phyloP scores from a whole-genome alignment of 2,329 filamentous ascomycete species.

The Lasiodiplodia citricola region DNA sequence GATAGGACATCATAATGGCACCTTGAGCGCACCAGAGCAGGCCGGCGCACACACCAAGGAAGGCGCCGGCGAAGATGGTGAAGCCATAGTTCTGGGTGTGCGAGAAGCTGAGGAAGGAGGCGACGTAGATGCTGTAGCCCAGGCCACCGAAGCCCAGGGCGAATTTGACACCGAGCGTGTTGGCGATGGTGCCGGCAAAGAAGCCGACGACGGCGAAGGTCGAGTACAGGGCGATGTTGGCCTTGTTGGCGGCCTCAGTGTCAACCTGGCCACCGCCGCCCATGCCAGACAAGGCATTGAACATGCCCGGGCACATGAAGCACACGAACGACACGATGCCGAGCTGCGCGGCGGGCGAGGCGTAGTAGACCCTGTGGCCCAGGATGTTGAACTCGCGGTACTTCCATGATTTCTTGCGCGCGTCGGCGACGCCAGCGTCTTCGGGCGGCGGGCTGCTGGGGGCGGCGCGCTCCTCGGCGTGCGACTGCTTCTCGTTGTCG shows the following conservation, averaged over 20 bases:
- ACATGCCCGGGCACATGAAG: constrained; percentile 62
- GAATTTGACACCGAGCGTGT: constrained; percentile 72
- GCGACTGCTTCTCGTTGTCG: constrained; percentile 26
- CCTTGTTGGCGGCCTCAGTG: constrained; percentile 65
- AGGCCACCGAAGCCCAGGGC: constrained; percentile 75
- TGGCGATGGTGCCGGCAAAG: constrained; percentile 74
- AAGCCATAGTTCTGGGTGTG: constrained; percentile 72
- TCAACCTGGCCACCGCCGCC: constrained; percentile 56
- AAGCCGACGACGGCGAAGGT: constrained; percentile 71
- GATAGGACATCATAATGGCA: constrained; percentile 90
- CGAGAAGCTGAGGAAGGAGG: constrained; percentile 72
- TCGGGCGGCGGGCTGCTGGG: constrained; percentile 30
- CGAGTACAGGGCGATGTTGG: constrained; percentile 73
- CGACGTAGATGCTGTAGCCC: constrained; percentile 77
- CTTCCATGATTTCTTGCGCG: constrained; percentile 53
- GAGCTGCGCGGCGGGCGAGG: constrained; percentile 55
- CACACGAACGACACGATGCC: constrained; percentile 58
- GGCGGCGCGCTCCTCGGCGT: constrained; percentile 36
- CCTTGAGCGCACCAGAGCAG: constrained; percentile 84
- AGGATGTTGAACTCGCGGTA: constrained; percentile 51
- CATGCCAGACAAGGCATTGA: constrained; percentile 58
- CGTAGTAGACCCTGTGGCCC: constrained; percentile 53
- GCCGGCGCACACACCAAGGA: constrained; percentile 79
- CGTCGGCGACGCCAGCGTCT: constrained; percentile 36
- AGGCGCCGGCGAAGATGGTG: constrained; percentile 75